These are phyloP conservation scores for Pezicula neosporulosa DNA, from an alignment of 2,329 filamentous ascomycete species.

Conservation along the genomic window DNA sequence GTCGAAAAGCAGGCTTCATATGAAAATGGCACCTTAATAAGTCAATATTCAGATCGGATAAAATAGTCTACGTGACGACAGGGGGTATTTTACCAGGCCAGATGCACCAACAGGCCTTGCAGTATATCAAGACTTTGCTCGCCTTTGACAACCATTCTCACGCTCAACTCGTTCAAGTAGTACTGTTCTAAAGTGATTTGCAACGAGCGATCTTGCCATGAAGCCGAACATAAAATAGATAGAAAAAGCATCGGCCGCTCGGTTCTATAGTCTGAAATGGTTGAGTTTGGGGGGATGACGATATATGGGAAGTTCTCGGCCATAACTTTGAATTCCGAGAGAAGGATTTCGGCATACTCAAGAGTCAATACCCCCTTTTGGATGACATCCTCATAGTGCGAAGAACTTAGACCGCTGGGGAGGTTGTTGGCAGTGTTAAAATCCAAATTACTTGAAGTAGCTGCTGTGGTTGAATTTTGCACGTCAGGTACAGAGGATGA, in stretches of 20 bases:
- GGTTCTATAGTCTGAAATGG: background rate
- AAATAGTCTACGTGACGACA: background rate
- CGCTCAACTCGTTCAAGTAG: slow-evolving; percentile 1
- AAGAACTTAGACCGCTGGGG: too few relatives aligned
- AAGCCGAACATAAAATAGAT: background rate
- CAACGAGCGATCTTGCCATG: background rate
- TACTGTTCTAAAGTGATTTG: background rate
- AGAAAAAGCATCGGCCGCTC: background rate
- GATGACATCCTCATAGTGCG: background rate
- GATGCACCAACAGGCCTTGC: slow-evolving; percentile 4
- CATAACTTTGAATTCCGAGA: background rate
- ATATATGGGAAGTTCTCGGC: background rate
- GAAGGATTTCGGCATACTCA: background rate
- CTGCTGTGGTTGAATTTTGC: too few relatives aligned
- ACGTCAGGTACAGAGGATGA: too few relatives aligned
- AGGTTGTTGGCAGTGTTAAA: too few relatives aligned
- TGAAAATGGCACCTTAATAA: slow-evolving; percentile 6
- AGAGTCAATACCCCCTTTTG: background rate
- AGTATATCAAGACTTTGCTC: slow-evolving; percentile 7
- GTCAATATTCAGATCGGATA: background rate
- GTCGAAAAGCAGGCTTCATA: slow-evolving; percentile 5
- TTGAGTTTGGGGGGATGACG: background rate
- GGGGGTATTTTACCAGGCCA: slow-evolving; percentile 2
- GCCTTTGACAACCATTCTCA: slow-evolving; percentile 5
- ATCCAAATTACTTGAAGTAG: too few relatives aligned